These are phyloP conservation scores for Starmerella etchellsii DNA, from an alignment of 805 yeast species.

Conservation along the genomic window DNA sequence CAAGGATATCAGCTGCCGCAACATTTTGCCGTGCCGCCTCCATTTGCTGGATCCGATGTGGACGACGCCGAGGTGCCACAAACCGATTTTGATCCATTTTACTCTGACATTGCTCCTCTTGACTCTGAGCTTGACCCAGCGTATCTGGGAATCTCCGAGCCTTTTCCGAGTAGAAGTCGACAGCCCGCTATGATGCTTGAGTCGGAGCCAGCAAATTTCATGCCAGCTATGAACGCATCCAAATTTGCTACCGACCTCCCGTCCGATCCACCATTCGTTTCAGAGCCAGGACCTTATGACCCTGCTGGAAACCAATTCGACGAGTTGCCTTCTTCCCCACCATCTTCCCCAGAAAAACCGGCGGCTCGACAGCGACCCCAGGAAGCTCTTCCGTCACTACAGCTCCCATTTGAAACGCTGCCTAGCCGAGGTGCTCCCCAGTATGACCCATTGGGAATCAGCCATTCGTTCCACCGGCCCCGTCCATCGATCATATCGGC, in stretches of 20 bases:
- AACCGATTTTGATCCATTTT: slow-evolving; percentile 38
- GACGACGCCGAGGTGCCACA: slow-evolving; percentile 28
- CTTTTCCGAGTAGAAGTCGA: too few species aligned
- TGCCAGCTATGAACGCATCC: not conserved
- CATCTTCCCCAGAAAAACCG: slow-evolving; percentile 15
- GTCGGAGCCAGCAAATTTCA: too few species aligned
- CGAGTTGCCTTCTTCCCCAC: slow-evolving; percentile 22
- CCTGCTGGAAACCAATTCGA: slow-evolving; percentile 1
- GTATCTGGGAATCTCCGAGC: slow-evolving; percentile 42
- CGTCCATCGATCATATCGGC: slow-evolving; percentile 5
- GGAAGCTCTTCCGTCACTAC: not conserved
- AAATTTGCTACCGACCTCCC: not conserved
- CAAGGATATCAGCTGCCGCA: too few species aligned
- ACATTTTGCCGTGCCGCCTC: too few species aligned
- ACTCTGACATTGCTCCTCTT: slow-evolving; percentile 33
- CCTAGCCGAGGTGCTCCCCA: not conserved
- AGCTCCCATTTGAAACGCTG: not conserved
- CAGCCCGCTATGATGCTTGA: too few species aligned
- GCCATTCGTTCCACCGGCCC: slow-evolving; percentile 6
- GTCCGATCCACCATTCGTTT: not conserved
- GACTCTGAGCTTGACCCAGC: slow-evolving; percentile 46
- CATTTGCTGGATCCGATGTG: not conserved
- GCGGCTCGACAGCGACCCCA: not conserved
- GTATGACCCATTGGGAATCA: slow-evolving; percentile 17
- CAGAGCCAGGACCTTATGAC: too few species aligned